These are phyloP conservation scores for Solanum etuberosum DNA, from an alignment of 257 asterid species.

Conservation along the genomic window DNA sequence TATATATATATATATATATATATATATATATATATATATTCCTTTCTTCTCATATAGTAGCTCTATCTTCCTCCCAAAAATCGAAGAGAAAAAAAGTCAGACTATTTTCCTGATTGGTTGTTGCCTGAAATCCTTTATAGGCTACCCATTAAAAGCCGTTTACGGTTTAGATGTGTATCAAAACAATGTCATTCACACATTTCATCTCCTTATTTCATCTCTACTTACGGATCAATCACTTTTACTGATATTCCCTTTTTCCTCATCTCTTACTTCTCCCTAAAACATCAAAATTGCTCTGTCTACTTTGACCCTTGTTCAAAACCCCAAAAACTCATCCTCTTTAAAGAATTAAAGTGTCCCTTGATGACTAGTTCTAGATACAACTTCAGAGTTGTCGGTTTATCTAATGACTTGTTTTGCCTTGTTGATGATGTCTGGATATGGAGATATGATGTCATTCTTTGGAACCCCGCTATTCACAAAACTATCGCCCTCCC, in stretches of 20 bases:
- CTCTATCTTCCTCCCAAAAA: neutral
- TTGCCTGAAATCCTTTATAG: neutral
- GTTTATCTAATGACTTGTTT: constrained; percentile 6
- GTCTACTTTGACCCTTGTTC: neutral
- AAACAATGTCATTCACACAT: neutral
- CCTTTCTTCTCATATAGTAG: neutral
- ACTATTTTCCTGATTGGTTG: neutral
- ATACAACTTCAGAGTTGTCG: neutral
- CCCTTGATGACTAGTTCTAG: neutral
- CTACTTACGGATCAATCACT: neutral
- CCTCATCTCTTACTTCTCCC: neutral
- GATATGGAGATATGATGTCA: neutral
- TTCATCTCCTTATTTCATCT: neutral
- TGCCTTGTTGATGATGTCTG: neutral
- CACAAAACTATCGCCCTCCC: neutral
- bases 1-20: too few species aligned
- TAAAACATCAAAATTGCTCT: neutral
- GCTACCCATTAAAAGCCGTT: neutral
- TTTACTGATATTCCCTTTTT: neutral
- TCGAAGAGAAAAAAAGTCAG: neutral
- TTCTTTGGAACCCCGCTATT: constrained; percentile 5
- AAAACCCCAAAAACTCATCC: neutral
- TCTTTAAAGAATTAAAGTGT: neutral
- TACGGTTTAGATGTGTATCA: neutral
- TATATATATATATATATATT: too few species aligned